These are phyloP conservation scores for Moniliella sp. DNA, from an alignment of 1,284 basidiomycete species.

Conservation along the genomic window DNA sequence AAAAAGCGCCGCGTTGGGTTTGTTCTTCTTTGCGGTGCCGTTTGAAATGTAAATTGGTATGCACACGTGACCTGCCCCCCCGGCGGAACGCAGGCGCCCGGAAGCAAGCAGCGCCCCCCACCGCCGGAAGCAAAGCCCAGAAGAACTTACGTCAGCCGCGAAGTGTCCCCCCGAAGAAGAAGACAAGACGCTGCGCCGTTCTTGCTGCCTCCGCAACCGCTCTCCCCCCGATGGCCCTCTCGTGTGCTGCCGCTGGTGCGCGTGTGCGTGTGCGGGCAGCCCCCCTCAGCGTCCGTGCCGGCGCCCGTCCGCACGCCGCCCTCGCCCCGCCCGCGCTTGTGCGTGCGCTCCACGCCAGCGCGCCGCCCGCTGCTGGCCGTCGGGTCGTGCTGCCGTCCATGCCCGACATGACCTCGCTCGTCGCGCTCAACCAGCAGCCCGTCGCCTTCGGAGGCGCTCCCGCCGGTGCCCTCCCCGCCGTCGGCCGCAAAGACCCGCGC, in stretches of 20 bases:
- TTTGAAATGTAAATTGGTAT: too few relatives aligned
- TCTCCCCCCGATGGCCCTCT: background rate
- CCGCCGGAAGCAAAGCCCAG: too few relatives aligned
- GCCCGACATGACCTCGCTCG: background rate
- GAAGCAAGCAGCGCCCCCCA: too few relatives aligned
- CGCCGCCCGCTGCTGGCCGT: background rate
- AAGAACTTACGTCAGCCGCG: too few relatives aligned
- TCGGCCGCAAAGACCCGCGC: background rate
- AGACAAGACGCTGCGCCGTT: background rate
- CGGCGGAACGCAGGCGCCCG: too few relatives aligned
- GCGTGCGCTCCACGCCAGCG: background rate
- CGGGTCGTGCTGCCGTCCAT: background rate
- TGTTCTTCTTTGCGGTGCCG: too few relatives aligned
- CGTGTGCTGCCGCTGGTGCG: too few relatives aligned
- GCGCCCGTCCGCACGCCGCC: background rate
- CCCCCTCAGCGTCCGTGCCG: too few relatives aligned
- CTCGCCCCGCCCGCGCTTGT: background rate
- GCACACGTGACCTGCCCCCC: too few relatives aligned
- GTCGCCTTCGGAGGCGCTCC: background rate
- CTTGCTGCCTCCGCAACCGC: background rate
- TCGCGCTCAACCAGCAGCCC: background rate
- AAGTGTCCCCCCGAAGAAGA: too few relatives aligned
- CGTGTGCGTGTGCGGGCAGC: too few relatives aligned
- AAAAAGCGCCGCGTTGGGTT: too few relatives aligned
- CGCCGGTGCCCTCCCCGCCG: background rate